phyloP scores from a whole-genome alignment of 352 stramenopile species.

The Pythium rishiriense region DNA sequence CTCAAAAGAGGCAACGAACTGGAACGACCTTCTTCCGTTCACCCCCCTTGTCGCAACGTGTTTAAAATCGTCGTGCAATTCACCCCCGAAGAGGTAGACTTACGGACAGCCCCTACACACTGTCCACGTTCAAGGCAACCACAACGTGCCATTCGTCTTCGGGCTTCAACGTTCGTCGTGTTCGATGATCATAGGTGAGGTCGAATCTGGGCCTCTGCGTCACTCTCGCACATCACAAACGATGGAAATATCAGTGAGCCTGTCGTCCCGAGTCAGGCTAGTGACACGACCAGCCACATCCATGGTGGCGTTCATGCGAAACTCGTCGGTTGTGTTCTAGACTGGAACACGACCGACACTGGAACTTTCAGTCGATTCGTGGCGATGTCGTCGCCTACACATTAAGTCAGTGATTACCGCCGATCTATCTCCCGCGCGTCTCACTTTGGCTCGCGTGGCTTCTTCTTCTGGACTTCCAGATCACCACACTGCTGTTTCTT shows the following conservation, averaged over 20 bases:
- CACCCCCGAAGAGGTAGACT: too few relatives aligned
- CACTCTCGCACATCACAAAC: too few relatives aligned
- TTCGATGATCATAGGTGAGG: too few relatives aligned
- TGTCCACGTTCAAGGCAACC: background rate
- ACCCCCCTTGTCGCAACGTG: too few relatives aligned
- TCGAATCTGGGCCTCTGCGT: too few relatives aligned
- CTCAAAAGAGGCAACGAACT: too few relatives aligned
- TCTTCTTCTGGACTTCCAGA: background rate
- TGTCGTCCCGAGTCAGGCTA: background rate
- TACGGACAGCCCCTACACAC: too few relatives aligned
- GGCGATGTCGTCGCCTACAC: background rate
- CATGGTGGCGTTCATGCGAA: background rate
- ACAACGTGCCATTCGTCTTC: background rate
- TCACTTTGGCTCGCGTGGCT: constrained; percentile 1
- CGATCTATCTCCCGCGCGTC: background rate
- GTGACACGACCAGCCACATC: too few relatives aligned
- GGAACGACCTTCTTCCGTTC: too few relatives aligned
- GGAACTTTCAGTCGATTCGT: background rate
- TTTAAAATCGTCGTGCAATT: too few relatives aligned
- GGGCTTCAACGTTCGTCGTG: too few relatives aligned
- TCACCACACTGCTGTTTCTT: background rate
- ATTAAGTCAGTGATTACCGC: background rate
- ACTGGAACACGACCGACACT: background rate
- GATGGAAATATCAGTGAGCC: too few relatives aligned
- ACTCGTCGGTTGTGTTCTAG: background rate